These are phyloP conservation scores for Neolecta irregularis DNA, from an alignment of 1,139 yeast species.

Conservation along the genomic window DNA sequence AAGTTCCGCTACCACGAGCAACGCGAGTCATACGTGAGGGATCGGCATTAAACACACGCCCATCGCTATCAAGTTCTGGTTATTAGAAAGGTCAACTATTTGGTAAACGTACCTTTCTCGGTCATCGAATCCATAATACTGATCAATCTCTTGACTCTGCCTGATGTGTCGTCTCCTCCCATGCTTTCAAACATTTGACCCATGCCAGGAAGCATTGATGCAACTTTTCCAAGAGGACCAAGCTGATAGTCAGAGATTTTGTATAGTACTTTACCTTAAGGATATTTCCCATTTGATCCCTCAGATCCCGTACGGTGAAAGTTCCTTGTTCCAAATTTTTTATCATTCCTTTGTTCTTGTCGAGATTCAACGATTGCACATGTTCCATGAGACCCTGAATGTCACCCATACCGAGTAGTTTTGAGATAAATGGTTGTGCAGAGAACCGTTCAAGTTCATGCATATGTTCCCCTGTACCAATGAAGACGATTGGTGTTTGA, in stretches of 20 bases:
- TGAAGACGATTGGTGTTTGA: conserved; percentile 85
- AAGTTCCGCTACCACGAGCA: conserved; percentile 91
- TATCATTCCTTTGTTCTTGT: conserved; percentile 69
- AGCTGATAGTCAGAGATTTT: conserved; percentile 24
- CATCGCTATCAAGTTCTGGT: conserved; percentile 75
- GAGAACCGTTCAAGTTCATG: conserved; percentile 85
- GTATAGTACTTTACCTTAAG: conserved; percentile 33
- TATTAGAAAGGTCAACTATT: conserved; percentile 1
- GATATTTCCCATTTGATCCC: conserved; percentile 88
- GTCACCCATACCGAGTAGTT: conserved; percentile 88
- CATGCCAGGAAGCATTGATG: conserved; percentile 87
- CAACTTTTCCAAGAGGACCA: conserved; percentile 91
- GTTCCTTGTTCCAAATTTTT: conserved; percentile 92
- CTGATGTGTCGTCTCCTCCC: conserved; percentile 56
- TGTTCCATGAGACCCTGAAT: conserved; percentile 88
- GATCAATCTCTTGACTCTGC: conserved; percentile 72
- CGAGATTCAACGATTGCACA: conserved; percentile 74
- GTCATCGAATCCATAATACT: conserved; percentile 96
- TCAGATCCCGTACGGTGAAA: conserved; percentile 79
- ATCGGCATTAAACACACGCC: conserved; percentile 59
- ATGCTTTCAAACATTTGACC: conserved; percentile 71
- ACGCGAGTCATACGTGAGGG: conserved; percentile 81
- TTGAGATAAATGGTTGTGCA: conserved; percentile 77
- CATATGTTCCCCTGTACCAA: conserved; percentile 97
- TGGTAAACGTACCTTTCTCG: conserved; percentile 28